Base-by-base conservation (phyloP, 352 stramenopile genomes). In the Pythium phragmiticola region DNA sequence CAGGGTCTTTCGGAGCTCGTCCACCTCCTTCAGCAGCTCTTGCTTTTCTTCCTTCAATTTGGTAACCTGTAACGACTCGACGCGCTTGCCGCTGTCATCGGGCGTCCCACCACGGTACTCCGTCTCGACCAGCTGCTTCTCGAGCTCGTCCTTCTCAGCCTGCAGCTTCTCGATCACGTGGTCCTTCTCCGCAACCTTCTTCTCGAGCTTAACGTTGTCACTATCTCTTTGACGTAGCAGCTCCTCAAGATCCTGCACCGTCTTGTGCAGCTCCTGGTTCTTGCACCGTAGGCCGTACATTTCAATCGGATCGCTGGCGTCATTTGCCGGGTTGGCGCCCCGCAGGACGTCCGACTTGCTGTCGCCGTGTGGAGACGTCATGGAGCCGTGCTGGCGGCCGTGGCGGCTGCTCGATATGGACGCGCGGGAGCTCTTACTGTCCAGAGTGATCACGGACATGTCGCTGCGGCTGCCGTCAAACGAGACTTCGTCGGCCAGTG, bases 391-490 rank as follows among this genome's bases (percentile, higher is more conserved):
- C 33, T 60, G 51, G 5, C 42, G 43, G 14, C 46, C 49, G 19
- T 65, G 37, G 33, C 66, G 55, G 39, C 57, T 72, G 19, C 65
- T 66, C 21, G 64, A 49, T 58, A 72, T 80, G 36, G 74, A 82
- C 21, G 72, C 41, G 17, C 76, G 76, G 2, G 80, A 89, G 30
- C 75, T 75, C 39, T 75, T 77, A 42, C 80, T 89, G 13, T 84
- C 68, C 28, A 80, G 69, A 12, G 80, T 88, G 51, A 77, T 85
- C 33, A 75, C 78, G 7, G 80, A 89, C 60, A 88, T 74, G 64
- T 88, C 78, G 33, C 80, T 89, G 9, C 66, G 66, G 30, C 72
- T 87, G 26, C 80, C 80, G 2, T 87, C 76, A 26, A 81, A 84
- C 7, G 74, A 84, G 50, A 75, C 65, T 42, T 85, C 77, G 4